Evolutionary conservation across 208 protist species (phyloP), one percentile per base, ranked within the genome.

Genomic region (Acanthamoeba sp.): DNA sequence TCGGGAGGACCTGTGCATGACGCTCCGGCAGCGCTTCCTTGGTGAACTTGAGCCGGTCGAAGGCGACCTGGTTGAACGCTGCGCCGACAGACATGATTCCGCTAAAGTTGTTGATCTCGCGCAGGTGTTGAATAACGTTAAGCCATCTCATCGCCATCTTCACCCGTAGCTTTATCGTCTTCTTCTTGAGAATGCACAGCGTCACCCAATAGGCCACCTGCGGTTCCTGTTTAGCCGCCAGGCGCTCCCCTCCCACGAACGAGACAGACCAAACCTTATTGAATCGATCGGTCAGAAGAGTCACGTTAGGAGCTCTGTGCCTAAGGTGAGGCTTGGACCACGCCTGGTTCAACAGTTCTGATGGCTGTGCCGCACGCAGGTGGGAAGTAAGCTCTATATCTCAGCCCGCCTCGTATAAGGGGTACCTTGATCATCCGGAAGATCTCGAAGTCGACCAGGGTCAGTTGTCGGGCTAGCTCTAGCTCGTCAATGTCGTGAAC

Each of bases 21-120:
- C 82, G 42, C 9, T 89, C 88, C 16, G 88, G 29, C 32, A 96
- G 34, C 14, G 48, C 94, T 52, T 85, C 52, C 22, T 34, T 42
- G 2, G 82, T 95, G 50, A 52, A 34, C 29, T 57, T 94, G 7
- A 96, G 90, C 7, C 95, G 66, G 24, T 95, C 14, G n/a, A 96
- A 27, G 0, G 95, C 69, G 4, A 36, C 32, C 9, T 38, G 22
- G 32, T 91, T 80, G 50, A 96, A 82, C 40, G 45, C 95, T 20
- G 90, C 36, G 22, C 96, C 29, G n/a, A 96, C 48, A 4, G 42
- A 34, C 91, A 95, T 52, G 4, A 96, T 38, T 7, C 40, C n/a
- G 38, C 52, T 95, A 34, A 96, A 96, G 71, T 96, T 96, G 48
- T 95, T 95, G 73, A 96, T 82, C 18, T 27, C 66, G 9, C 34